Percentiles rank a stretch among this genome's conserved stretches.
Evolutionary conservation across 2,329 filamentous ascomycete species (phyloP).

Genomic region (Eutypella sp.): DNA sequence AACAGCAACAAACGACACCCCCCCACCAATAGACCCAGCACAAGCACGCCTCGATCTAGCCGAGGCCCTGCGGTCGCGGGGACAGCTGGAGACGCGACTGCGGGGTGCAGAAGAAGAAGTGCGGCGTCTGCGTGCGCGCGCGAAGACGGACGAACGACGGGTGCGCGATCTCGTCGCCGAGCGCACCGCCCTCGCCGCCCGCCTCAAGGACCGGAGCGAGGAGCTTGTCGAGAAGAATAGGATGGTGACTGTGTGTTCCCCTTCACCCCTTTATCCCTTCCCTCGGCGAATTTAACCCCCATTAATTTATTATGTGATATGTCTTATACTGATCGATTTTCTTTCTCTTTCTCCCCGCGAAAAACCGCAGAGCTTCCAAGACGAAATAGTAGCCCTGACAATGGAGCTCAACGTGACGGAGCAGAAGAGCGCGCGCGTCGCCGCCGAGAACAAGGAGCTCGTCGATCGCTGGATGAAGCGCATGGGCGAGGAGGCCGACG

Average conservation of each 20-base stretch:
- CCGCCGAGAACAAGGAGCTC: constrained; percentile 81
- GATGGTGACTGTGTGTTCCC: constrained; percentile 61
- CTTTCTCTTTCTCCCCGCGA: not conserved
- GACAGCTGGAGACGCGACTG: constrained; percentile 61
- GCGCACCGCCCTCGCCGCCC: constrained; percentile 55
- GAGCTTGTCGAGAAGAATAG: constrained; percentile 81
- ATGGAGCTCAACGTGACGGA: constrained; percentile 85
- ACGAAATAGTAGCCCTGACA: constrained; percentile 84
- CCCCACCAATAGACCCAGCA: constrained; percentile 30
- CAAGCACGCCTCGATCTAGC: constrained; percentile 66
- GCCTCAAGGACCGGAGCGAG: constrained; percentile 75
- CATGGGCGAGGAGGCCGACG: constrained; percentile 80
- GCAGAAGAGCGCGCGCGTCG: constrained; percentile 65
- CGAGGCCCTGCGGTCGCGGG: constrained; percentile 69
- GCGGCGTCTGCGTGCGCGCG: constrained; percentile 54
- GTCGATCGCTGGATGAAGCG: constrained; percentile 87
- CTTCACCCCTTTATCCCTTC: not conserved
- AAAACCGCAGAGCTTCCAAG: constrained; percentile 66
- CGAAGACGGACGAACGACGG: constrained; percentile 53
- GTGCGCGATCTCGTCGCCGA: constrained; percentile 61
- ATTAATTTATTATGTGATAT: too few relatives aligned
- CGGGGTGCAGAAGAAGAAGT: constrained; percentile 60
- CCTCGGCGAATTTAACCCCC: too few relatives aligned
- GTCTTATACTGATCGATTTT: not conserved
- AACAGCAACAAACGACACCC: constrained; percentile 9